These are phyloP conservation scores for Vanderwaltozyma verrucispora DNA, from an alignment of 805 yeast genomes.

Conservation along the genomic window DNA sequence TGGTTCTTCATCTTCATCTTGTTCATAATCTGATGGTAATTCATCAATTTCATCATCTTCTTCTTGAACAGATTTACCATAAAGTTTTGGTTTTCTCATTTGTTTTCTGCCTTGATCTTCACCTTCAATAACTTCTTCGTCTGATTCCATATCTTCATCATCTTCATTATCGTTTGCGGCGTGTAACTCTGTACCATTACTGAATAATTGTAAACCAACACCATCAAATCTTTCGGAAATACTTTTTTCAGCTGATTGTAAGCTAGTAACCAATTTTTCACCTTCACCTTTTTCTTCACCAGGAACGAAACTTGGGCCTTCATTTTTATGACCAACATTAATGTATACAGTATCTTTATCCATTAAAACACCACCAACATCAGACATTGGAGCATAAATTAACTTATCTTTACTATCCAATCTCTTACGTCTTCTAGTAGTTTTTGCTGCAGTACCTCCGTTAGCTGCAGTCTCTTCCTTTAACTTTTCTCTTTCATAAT, in stretches of 20 bases:
- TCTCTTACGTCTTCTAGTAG: constrained; percentile 78
- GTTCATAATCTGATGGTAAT: constrained; percentile 35
- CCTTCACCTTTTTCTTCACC: constrained; percentile 74
- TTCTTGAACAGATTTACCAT: constrained; percentile 42
- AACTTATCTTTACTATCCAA: constrained; percentile 89
- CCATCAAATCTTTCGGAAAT: constrained; percentile 50
- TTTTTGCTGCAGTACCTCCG: constrained; percentile 44
- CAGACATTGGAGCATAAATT: constrained; percentile 98
- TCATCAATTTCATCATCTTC: constrained; percentile 38
- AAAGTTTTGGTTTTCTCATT: constrained; percentile 51
- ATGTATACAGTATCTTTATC: constrained; percentile 97
- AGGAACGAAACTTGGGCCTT: constrained; percentile 38
- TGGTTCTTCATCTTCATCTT: constrained; percentile 35
- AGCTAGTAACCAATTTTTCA: constrained; percentile 69
- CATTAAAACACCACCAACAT: constrained; percentile 95
- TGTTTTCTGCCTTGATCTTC: constrained; percentile 51
- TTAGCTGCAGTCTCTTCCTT: constrained; percentile 39
- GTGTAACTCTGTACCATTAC: constrained; percentile 44
- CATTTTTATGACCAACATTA: constrained; percentile 35
- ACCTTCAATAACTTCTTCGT: constrained; percentile 19
- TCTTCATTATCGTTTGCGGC: constrained; percentile 33
- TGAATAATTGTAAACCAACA: constrained; percentile 68
- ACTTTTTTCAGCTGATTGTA: constrained; percentile 60
- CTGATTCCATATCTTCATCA: constrained; percentile 30
- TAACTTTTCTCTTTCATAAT: constrained; percentile 61